Percentiles rank a stretch among this genome's conserved stretches.
These are phyloP conservation scores for Lepidium didymum DNA, from an alignment of 345 rosid genomes.

Conservation along the genomic window DNA sequence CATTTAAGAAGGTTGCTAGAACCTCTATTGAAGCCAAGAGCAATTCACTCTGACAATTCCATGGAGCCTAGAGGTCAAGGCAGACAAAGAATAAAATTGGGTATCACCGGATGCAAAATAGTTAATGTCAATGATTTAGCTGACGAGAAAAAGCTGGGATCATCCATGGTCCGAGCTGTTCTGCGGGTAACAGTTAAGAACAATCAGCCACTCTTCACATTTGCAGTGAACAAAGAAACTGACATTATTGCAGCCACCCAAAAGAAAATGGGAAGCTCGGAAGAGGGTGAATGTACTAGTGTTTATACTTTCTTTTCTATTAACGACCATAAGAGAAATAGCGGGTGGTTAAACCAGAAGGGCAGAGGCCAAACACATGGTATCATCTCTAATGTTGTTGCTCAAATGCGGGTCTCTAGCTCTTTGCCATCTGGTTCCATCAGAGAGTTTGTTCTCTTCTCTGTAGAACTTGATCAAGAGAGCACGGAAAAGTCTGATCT, in stretches of 20 bases:
- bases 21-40: slow-evolving; percentile 63
- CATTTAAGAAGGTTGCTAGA: slow-evolving; percentile 82
- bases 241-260: slow-evolving; percentile 72
- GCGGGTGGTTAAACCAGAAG: slow-evolving; percentile 68
- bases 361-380: slow-evolving; percentile 57
- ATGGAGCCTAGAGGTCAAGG: slow-evolving; percentile 34
- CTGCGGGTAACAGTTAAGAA: slow-evolving; percentile 61
- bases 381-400: slow-evolving; percentile 53
- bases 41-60: slow-evolving; percentile 25
- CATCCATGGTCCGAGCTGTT: slow-evolving; percentile 62
- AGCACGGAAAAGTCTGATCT: slow-evolving; percentile 37
- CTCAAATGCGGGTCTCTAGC: slow-evolving; percentile 70
- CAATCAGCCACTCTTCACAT: slow-evolving; percentile 70
- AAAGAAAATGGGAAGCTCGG: slow-evolving; percentile 43
- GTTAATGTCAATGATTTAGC: slow-evolving; percentile 35
- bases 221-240: slow-evolving; percentile 66
- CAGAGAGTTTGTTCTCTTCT: slow-evolving; percentile 70
- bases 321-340: slow-evolving; percentile 63
- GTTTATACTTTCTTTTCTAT: slow-evolving; percentile 63
- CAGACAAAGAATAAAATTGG: slow-evolving; percentile 37
- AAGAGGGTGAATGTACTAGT: slow-evolving; percentile 47
- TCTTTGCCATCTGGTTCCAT: slow-evolving; percentile 35
- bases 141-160: slow-evolving; percentile 36
- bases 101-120: slow-evolving; percentile 27
- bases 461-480: slow-evolving; percentile 43